Conservation (phyloP, 768 basidiomycete species). For the Cystofilobasidium macerans region DNA sequence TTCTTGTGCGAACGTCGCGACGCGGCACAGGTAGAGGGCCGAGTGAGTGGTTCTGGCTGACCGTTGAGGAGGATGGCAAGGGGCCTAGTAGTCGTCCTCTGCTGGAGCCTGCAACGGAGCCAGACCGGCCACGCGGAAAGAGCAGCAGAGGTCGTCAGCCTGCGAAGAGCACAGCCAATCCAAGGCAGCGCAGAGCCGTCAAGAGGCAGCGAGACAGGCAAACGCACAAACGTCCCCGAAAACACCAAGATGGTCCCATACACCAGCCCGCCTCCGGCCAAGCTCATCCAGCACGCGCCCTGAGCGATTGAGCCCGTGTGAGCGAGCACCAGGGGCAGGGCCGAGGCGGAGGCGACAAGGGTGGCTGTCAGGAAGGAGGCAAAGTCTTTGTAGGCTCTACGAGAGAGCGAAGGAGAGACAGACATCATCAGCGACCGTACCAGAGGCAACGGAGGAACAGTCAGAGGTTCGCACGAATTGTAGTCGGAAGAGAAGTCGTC, state of each 20-base stretch:
- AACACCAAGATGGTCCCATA: slow-evolving; percentile 26
- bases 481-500: slow-evolving; percentile 79
- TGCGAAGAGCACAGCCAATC: background rate
- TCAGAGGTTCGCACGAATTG: slow-evolving; percentile 35
- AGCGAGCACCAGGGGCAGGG: slow-evolving; percentile 79
- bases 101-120: background rate
- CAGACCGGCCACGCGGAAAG: too few relatives aligned
- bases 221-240: slow-evolving; percentile 20
- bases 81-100: slow-evolving; percentile 16
- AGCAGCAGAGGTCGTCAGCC: background rate
- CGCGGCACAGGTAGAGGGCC: too few relatives aligned
- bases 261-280: slow-evolving; percentile 18
- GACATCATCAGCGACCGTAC: too few relatives aligned
- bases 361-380: slow-evolving; percentile 87
- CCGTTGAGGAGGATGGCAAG: too few relatives aligned
- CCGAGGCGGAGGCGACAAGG: slow-evolving; percentile 85
- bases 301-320: slow-evolving; percentile 78
- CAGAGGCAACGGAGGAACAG: background rate
- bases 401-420: background rate
- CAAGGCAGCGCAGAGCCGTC: background rate
- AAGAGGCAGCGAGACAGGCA: background rate
- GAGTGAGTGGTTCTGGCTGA: too few relatives aligned
- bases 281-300: slow-evolving; percentile 80
- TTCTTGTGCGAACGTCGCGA: too few relatives aligned
- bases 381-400: slow-evolving; percentile 54